Percentiles rank a stretch among this genome's conserved stretches.
phyloP scores from a whole-genome alignment of 345 rosid species.

The Hevea brasiliensis region DNA sequence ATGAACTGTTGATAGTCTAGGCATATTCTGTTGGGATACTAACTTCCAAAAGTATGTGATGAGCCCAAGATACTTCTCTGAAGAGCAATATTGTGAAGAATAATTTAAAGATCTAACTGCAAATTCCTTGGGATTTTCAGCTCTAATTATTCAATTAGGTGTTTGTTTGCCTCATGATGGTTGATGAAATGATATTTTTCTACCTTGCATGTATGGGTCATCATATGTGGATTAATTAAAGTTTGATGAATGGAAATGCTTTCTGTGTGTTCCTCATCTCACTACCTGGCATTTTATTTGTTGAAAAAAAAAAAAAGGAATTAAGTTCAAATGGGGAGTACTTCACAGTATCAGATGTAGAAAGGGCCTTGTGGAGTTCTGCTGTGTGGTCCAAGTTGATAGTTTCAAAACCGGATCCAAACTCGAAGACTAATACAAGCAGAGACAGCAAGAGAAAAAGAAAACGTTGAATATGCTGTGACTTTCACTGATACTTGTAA shows the following conservation, averaged over 20 bases:
- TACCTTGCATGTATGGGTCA: background rate
- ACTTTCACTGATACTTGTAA: background rate
- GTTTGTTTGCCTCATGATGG: background rate
- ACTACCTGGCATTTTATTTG: background rate
- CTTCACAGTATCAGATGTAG: slow-evolving; percentile 74
- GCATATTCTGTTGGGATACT: background rate
- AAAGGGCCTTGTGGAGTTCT: slow-evolving; percentile 85
- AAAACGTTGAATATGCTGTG: slow-evolving; percentile 42
- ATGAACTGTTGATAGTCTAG: background rate
- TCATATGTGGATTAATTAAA: background rate
- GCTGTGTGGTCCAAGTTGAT: slow-evolving; percentile 40
- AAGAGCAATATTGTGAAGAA: background rate
- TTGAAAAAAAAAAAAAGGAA: slow-evolving; percentile 37
- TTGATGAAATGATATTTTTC: background rate
- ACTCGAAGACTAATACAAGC: slow-evolving; percentile 23
- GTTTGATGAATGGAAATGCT: background rate
- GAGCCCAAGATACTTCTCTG: background rate
- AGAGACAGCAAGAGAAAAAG: slow-evolving; percentile 61
- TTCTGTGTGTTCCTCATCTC: background rate
- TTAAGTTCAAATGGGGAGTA: slow-evolving; percentile 49
- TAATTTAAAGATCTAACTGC: background rate
- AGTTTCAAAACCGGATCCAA: slow-evolving; percentile 25
- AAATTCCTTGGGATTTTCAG: background rate
- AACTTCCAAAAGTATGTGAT: background rate
- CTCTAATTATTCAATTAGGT: background rate